Base-by-base conservation (phyloP, 2,329 filamentous ascomycete species). In the Colletotrichum cuscutae region DNA sequence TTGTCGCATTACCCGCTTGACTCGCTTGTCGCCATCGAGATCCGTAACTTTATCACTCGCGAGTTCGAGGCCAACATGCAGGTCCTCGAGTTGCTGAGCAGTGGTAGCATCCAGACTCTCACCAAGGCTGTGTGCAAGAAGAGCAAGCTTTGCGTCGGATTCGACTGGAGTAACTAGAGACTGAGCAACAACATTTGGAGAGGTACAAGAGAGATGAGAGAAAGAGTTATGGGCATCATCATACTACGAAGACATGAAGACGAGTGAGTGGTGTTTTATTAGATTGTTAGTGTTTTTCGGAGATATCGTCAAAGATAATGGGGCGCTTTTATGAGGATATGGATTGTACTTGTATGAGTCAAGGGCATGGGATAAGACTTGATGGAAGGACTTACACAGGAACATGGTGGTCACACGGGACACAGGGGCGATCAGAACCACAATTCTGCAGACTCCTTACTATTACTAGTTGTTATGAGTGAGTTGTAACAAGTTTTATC, bases 51-150 rank as follows among this genome's bases (percentile, higher is more conserved):
- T 80, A 85, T 88, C 65, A 85, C 84, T 15, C 83, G 85, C 69
- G 85, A 86, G 77, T 83, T 87, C 74, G 82, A 87, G 77, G 83
- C 84, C 1, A 87, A 86, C 67, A 76, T 89, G 76, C 87, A 90
- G 78, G 87, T 90, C 0, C 78, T 90, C 72, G 88, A 90, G 77
- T 77, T 90, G 72, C 79, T 90, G 49, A 87, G 84, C 6, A 88
- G 86, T 75, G 87, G 87, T 1, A 85, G 83, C 24, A 86, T 88
- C 73, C 83, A 86, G 80, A 86, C 81, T 1, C 77, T 88, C 19
- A 83, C 85, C 9, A 86, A 85, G 79, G 82, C 79, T 0, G 85
- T 88, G 46, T 86, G 84, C 76, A 81, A 80, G 19, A 88, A 88
- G 82, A 84, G 83, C 76, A 85, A 85, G 78, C 75, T 84, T 0